phyloP scores from a whole-genome alignment of 2,329 filamentous ascomycete species.

The Penicillium janthinellum region DNA sequence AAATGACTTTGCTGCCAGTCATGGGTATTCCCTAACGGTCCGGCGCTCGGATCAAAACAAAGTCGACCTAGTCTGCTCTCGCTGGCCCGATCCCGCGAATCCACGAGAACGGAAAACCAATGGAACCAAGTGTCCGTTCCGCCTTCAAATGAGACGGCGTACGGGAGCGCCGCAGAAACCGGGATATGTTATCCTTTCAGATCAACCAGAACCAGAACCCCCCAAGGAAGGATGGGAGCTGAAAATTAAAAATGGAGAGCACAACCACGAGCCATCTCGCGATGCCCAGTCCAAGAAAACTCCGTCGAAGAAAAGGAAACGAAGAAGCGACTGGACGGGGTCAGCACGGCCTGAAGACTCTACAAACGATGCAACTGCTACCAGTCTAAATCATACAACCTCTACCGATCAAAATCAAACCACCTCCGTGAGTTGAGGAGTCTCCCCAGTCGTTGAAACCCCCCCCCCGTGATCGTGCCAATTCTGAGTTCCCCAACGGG shows the following conservation, averaged over 20 bases:
- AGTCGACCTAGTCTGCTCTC: neutral
- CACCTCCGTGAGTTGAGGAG: too few species aligned
- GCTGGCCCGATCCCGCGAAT: neutral
- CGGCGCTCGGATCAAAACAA: neutral
- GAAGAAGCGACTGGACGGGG: neutral
- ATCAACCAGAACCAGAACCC: neutral
- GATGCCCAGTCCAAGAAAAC: neutral
- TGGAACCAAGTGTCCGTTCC: neutral
- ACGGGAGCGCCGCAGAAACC: neutral
- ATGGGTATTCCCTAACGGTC: constrained; percentile 1
- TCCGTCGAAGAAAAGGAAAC: neutral
- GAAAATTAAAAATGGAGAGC: neutral
- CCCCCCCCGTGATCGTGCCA: too few species aligned
- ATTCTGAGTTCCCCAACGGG: too few species aligned
- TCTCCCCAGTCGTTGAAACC: too few species aligned
- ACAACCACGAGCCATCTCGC: neutral
- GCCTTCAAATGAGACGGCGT: neutral
- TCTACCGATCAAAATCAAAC: too few species aligned
- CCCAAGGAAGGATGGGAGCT: neutral
- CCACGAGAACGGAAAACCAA: neutral
- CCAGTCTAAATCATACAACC: too few species aligned
- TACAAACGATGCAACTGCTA: too few species aligned
- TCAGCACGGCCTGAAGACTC: neutral
- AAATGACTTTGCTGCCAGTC: neutral
- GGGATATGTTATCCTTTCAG: neutral